Evolutionary conservation across 495 filamentous ascomycete genomes (phyloP).

Genomic region (Penicillium pancosmium): DNA sequence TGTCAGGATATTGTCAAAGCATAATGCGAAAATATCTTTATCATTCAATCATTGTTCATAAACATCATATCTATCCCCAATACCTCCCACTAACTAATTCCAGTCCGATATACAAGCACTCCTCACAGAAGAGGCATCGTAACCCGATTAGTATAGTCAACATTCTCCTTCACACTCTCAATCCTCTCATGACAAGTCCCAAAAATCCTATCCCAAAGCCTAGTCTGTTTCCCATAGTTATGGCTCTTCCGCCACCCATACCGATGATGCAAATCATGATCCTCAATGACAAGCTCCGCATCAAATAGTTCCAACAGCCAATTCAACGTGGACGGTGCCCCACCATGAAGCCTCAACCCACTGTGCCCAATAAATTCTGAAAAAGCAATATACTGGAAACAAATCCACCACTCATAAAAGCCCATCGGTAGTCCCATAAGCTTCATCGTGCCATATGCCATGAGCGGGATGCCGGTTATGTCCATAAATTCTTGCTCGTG

Average conservation of each 20-base stretch:
- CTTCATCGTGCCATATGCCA: constrained; percentile 29
- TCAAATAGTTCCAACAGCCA: constrained; percentile 31
- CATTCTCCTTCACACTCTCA: constrained; percentile 27
- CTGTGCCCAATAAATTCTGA: constrained; percentile 35
- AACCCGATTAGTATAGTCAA: constrained; percentile 31
- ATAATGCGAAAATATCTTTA: neutral
- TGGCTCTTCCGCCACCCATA: constrained; percentile 36
- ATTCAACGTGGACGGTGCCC: constrained; percentile 29
- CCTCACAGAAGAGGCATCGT: constrained; percentile 29
- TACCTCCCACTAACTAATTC: too few relatives aligned
- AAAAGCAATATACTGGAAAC: constrained; percentile 34
- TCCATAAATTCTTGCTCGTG: constrained; percentile 36
- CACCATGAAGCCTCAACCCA: constrained; percentile 28
- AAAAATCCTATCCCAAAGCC: constrained; percentile 34
- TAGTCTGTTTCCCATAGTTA: constrained; percentile 35
- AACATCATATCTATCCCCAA: neutral
- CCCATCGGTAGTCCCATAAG: constrained; percentile 28
- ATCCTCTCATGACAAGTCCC: constrained; percentile 32
- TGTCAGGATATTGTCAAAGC: neutral
- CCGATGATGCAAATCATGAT: constrained; percentile 36
- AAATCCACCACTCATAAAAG: constrained; percentile 37
- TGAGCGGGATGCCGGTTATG: constrained; percentile 30
- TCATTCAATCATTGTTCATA: neutral
- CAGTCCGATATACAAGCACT: too few relatives aligned
- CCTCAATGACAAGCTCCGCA: constrained; percentile 34